Evolutionary conservation across 257 asterid species (phyloP), one percentile per base, ranked within the genome.

Genomic region (Nicotiana tabacum): DNA sequence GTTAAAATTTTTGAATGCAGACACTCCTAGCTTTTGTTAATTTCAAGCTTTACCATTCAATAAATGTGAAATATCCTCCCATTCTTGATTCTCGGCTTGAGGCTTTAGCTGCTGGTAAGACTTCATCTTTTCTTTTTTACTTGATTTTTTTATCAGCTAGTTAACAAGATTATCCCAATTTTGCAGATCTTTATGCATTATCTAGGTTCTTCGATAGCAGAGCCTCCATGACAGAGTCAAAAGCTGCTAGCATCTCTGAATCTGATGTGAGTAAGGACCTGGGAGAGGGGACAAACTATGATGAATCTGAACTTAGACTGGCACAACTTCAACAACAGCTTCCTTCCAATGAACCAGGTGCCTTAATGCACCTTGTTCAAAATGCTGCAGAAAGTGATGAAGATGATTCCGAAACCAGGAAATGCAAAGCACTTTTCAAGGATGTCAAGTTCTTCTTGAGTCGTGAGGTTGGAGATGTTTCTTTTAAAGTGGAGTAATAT

Each of bases 271-370:
- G 79, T 66, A 90, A 87, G 81, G 83, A 77, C 55, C 87, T 66
- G 68, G 82, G 64, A 46, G 86, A 82, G 66, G 90, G 85, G 30
- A 62, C 82, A 81, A 85, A 89, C 12, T 85, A 58, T 84, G 88
- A 91, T 4, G 98, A 92, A 86, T 88, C 95, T 78, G 98, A 95
- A 85, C 90, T 93, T 33, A 91, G 98, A 82, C 94, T 95, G 80
- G 98, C 99, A 58, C 98, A 94, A 86, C 97, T 94, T 83, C 98
- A 92, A 48, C 98, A 92, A 74, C 98, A 94, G 78, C 95, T 96
- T 65, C 91, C 96, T 85, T 90, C 97, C 39, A 93, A 94, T 88
- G 98, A 95, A 68, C 94, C 97, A 70, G 97, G 98, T 82, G 97
- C 95, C 77, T 77, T 93, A 77, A 92, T 92, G 98, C 94, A 91